A percentile compares a stretch with the other conserved stretches of the same genome.
These are phyloP conservation scores for Curvularia eragrostidis DNA, from an alignment of 2,329 filamentous ascomycete genomes.

Conservation along the genomic window DNA sequence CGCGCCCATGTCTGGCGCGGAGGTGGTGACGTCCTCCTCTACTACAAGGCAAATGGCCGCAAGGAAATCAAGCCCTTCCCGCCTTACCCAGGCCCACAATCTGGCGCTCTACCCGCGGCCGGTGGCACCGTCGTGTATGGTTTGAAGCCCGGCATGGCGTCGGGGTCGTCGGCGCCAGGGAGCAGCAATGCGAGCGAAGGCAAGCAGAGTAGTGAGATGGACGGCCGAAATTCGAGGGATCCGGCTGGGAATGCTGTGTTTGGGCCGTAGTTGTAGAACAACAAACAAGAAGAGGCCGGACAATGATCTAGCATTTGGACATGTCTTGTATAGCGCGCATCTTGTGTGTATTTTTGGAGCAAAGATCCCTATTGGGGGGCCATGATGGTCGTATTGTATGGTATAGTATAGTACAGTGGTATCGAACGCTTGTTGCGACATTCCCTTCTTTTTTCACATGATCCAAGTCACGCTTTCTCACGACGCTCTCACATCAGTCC, in stretches of 20 bases:
- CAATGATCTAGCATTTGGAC: background rate
- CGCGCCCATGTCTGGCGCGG: constrained; percentile 93
- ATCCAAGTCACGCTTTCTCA: background rate
- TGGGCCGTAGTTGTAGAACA: constrained; percentile 19
- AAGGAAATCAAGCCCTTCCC: constrained; percentile 61
- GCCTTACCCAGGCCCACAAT: constrained; percentile 27
- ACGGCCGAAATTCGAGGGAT: constrained; percentile 33
- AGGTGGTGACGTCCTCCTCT: constrained; percentile 87
- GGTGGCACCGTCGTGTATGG: constrained; percentile 5
- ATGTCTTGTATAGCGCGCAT: constrained; percentile 5
- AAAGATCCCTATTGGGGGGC: background rate
- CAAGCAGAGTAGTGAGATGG: constrained; percentile 43
- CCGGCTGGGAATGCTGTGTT: constrained; percentile 26
- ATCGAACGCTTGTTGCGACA: background rate
- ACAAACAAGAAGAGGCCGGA: background rate
- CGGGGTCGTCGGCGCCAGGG: constrained; percentile 15
- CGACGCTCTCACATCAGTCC: background rate
- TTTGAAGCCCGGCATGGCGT: constrained; percentile 13
- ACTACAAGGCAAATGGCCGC: constrained; percentile 91
- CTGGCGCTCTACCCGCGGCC: constrained; percentile 15
- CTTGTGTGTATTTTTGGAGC: background rate
- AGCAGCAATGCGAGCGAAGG: constrained; percentile 42
- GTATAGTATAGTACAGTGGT: constrained; percentile 3
- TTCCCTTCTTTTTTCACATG: background rate
- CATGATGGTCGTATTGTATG: background rate